Evolutionary conservation across 768 basidiomycete genomes (phyloP).

Genomic region (Mycena pura): DNA sequence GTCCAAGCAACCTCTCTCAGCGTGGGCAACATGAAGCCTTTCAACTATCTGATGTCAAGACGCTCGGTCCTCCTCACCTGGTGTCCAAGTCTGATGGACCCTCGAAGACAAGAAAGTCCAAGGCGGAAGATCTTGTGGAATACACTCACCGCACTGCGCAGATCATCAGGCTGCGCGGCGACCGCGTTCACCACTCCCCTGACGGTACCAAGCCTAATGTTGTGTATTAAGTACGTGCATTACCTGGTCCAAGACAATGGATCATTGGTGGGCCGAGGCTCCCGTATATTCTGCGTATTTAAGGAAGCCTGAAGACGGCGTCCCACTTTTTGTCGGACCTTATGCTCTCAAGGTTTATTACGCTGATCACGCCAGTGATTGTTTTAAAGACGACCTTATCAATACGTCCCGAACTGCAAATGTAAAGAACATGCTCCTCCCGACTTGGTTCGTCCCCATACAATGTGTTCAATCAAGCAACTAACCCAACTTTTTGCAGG

Average conservation of each 20-base stretch:
- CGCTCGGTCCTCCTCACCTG: slow-evolving; percentile 2
- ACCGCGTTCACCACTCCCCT: not conserved
- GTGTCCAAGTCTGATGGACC: not conserved
- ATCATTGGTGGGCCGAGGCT: no score
- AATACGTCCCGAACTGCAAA: not conserved
- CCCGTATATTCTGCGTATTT: no score
- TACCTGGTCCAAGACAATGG: no score
- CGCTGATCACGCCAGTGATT: not conserved
- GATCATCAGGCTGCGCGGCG: slow-evolving; percentile 1
- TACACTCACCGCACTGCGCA: slow-evolving; percentile 10
- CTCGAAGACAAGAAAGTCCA: not conserved
- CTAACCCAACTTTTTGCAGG: not conserved
- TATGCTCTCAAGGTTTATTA: not conserved
- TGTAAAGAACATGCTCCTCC: not conserved
- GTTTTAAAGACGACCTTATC: not conserved
- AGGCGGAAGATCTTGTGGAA: slow-evolving; percentile 4
- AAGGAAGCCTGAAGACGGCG: not conserved
- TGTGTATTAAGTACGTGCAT: no score
- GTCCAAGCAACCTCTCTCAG: slow-evolving; percentile 3
- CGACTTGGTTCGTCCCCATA: no score
- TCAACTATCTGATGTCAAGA: not conserved
- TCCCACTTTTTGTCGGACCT: not conserved
- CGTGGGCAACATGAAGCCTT: slow-evolving; percentile 16
- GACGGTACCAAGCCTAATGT: not conserved
- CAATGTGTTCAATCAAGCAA: not conserved